Percentiles rank a stretch among this genome's conserved stretches.
Conservation (phyloP, 805 yeast species). For the Saccharomyces mikatae region DNA sequence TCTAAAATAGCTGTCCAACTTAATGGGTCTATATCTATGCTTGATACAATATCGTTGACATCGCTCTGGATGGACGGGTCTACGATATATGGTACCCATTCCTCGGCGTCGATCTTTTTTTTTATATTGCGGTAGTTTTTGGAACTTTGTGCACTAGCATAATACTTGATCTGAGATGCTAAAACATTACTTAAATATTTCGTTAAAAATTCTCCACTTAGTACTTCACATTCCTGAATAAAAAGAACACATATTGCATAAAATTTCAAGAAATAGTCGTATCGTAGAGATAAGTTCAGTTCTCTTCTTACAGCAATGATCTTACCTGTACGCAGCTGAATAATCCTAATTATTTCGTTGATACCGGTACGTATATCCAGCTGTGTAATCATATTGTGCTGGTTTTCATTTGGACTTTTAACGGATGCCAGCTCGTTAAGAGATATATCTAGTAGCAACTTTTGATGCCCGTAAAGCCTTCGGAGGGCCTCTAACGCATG, state of each 20-base stretch:
- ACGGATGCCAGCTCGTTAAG: constrained; percentile 34
- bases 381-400: constrained; percentile 39
- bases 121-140: constrained; percentile 41
- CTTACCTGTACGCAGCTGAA: constrained; percentile 72
- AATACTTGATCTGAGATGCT: constrained; percentile 57
- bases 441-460: constrained; percentile 64
- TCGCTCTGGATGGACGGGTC: constrained; percentile 38
- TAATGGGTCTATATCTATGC: constrained; percentile 40
- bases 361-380: constrained; percentile 63
- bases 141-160: constrained; percentile 47
- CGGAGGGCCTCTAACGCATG: constrained; percentile 64
- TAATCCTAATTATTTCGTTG: constrained; percentile 55
- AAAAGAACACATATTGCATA: constrained; percentile 62
- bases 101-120: constrained; percentile 52
- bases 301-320: constrained; percentile 71
- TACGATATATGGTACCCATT: constrained; percentile 72
- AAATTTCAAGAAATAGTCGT: constrained; percentile 57
- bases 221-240: constrained; percentile 72
- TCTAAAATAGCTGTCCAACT: constrained; percentile 40
- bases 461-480: constrained; percentile 71
- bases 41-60: constrained; percentile 43
- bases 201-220: constrained; percentile 57
- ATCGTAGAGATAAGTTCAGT: constrained; percentile 48
- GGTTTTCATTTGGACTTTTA: constrained; percentile 20
- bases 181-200: constrained; percentile 60